Evolutionary conservation across 495 filamentous ascomycete genomes (phyloP).

Genomic region (Penicillium dipodomyicola): DNA sequence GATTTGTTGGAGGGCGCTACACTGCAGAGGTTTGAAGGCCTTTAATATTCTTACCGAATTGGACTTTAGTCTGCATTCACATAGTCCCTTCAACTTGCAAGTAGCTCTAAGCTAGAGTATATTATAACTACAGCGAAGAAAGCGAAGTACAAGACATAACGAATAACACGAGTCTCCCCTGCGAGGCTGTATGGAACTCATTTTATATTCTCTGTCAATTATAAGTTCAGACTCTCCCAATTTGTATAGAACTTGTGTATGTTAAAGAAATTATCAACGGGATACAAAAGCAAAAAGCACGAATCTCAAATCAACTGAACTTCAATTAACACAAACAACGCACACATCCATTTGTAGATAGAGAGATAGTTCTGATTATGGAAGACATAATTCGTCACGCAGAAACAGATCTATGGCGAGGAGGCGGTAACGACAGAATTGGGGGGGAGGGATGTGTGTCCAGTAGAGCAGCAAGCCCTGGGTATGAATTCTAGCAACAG

Average conservation of each 20-base stretch:
- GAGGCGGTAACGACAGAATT: constrained; percentile 9
- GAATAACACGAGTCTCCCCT: neutral
- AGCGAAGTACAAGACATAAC: neutral
- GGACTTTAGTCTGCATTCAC: no score
- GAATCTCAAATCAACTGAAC: neutral
- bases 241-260: neutral
- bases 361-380: constrained; percentile 6
- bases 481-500: constrained; percentile 19
- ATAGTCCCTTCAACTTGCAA: no score
- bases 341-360: constrained; percentile 1
- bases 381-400: constrained; percentile 12
- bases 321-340: constrained; percentile 5
- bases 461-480: constrained; percentile 5
- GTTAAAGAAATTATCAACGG: neutral
- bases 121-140: neutral
- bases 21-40: no score
- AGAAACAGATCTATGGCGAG: constrained; percentile 1
- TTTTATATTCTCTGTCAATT: neutral
- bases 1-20: no score
- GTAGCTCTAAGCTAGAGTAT: no score
- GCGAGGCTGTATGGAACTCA: neutral
- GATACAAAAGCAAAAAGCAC: neutral
- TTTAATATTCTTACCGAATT: no score
- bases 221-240: neutral
- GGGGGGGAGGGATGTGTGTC: neutral